Evolutionary conservation across 768 basidiomycete genomes (phyloP).

Genomic region (Gelatoporia subvermispora): DNA sequence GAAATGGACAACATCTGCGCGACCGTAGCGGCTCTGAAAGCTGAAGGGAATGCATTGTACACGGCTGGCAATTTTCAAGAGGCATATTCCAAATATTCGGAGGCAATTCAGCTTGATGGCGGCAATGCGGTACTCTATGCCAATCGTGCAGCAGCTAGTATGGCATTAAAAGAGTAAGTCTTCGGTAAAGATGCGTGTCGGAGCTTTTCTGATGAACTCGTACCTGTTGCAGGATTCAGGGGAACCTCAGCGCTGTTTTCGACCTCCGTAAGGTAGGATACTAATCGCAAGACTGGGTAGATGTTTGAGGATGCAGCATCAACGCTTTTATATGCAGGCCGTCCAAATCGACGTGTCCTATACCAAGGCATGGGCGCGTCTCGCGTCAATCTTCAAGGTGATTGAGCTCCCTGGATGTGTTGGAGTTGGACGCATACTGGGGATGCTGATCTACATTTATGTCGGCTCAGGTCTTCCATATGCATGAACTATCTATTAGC

Average conservation of each 20-base stretch:
- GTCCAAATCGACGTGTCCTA: conserved; percentile 18
- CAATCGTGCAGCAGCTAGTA: conserved; percentile 38
- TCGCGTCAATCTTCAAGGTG: conserved; percentile 7
- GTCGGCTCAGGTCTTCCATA: conserved; percentile 9
- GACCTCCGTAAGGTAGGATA: not conserved
- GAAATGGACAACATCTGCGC: not conserved
- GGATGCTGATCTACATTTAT: conserved; percentile 25
- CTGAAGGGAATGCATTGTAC: conserved; percentile 36
- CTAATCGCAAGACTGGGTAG: not conserved
- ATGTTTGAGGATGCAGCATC: no score
- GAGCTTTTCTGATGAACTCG: no score
- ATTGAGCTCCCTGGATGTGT: not conserved
- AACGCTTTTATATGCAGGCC: conserved; percentile 8
- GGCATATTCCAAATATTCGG: conserved; percentile 36
- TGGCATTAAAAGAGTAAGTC: conserved; percentile 34
- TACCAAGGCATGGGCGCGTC: conserved; percentile 21
- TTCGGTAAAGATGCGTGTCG: no score
- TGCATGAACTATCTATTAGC: conserved; percentile 6
- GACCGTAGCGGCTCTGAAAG: conserved; percentile 27
- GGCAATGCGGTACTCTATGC: conserved; percentile 37
- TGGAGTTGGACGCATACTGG: conserved; percentile 13
- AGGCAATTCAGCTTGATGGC: conserved; percentile 35
- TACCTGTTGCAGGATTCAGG: no score
- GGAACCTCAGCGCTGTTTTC: not conserved
- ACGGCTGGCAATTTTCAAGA: conserved; percentile 26